Evolutionary conservation across 176 grass and related monocot species (phyloP), one percentile per base, ranked within the genome.

Genomic region (Microstegium vimineum): DNA sequence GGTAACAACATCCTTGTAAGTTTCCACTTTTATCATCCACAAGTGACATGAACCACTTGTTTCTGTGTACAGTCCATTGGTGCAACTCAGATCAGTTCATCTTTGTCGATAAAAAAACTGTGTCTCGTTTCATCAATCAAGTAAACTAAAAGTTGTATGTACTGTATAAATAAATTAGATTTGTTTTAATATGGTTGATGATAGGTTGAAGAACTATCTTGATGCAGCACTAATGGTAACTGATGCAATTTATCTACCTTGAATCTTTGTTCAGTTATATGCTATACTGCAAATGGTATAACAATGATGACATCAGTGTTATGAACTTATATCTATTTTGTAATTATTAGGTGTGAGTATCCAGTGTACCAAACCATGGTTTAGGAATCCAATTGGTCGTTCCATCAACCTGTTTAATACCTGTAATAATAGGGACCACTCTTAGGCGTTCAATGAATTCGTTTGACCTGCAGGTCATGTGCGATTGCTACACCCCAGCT

Each of bases 1-100:
- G 97, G 97, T 9, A 96, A 99, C 83, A 99, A 99, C 65, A 99
- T 99, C 77, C 97, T 99, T 89, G 97, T 99, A 75, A 96, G 93
- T 76, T 18, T 71, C 40, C 49, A 42, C 31, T 67, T 33, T 16
- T 45, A 56, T 27, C 40, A 46, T 82, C 27, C 42, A 72, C 32
- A 73, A 66, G 66, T 61, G 73, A 41, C 59, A 23, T 73, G 34
- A 16, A 18, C 30, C 59, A 36, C 26, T 40, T 62, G 7, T 56
- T 43, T 28, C 42, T 38, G 3, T 25, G 43, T 77, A 8, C 27
- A 56, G 41, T 83, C 32, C 25, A 78, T n/a, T 62, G 32, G 52
- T 52, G 23, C 32, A 25, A 30, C 12, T 85, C 30, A 45, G 68
- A 68, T 60, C 20, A 75, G 5, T 59, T n/a, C 46, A 62, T 81